Conservation (phyloP, 352 stramenopile species). For the Pythium periplocum region DNA sequence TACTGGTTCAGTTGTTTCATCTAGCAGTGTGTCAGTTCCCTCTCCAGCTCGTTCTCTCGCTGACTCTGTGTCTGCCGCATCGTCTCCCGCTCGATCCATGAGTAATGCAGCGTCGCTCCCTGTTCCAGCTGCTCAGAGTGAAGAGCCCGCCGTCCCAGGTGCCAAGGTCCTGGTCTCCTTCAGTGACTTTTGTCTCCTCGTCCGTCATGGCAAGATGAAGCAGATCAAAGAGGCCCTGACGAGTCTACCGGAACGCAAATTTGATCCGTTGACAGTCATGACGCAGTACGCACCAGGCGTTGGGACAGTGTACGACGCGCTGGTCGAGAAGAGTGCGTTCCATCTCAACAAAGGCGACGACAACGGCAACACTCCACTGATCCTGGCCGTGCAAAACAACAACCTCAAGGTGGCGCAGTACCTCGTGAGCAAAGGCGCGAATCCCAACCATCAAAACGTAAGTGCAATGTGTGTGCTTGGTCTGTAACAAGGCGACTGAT, state of each 20-base stretch:
- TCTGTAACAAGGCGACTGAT: neutral
- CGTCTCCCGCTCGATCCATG: too few relatives aligned
- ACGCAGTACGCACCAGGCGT: constrained; percentile 70
- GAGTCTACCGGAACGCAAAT: constrained; percentile 79
- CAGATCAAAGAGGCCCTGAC: constrained; percentile 85
- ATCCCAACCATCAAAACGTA: constrained; percentile 90
- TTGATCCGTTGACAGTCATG: constrained; percentile 72
- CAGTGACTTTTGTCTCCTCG: constrained; percentile 69
- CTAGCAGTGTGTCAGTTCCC: too few relatives aligned
- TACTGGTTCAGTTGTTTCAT: neutral
- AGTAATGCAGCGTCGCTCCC: too few relatives aligned
- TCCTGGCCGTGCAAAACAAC: constrained; percentile 87
- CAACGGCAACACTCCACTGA: constrained; percentile 87
- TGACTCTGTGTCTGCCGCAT: neutral
- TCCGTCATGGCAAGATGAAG: constrained; percentile 86
- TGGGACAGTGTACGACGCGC: constrained; percentile 89
- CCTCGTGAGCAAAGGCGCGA: constrained; percentile 85
- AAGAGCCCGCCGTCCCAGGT: constrained; percentile 2
- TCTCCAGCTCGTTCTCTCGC: neutral
- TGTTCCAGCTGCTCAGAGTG: constrained; percentile 1
- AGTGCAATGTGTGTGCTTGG: constrained; percentile 6
- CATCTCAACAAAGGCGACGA: constrained; percentile 86
- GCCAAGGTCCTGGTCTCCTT: constrained; percentile 57
- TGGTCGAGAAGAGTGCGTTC: constrained; percentile 88
- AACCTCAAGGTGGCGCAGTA: constrained; percentile 86